phyloP scores from a whole-genome alignment of 1,284 basidiomycete species.

The Melampsora americana region DNA sequence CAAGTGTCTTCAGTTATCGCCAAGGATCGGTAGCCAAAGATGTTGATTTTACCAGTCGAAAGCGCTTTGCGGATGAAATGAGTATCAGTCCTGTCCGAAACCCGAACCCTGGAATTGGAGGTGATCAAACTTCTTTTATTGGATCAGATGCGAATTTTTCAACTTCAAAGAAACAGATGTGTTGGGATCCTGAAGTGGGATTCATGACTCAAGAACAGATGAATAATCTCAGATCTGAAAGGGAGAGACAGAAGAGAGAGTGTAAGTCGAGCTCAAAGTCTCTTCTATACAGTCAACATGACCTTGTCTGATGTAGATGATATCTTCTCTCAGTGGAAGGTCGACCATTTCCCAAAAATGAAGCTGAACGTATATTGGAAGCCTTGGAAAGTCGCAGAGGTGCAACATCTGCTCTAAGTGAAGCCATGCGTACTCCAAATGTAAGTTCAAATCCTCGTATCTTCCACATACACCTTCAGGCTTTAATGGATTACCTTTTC shows the following conservation, averaged over 20 bases:
- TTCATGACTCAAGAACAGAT: conserved; percentile 47
- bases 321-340: conserved; percentile 30
- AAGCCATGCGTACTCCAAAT: conserved; percentile 41
- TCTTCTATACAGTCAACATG: neutral
- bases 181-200: conserved; percentile 48
- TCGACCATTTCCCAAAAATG: conserved; percentile 53
- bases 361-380: conserved; percentile 55
- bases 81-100: conserved; percentile 32
- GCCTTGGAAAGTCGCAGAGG: conserved; percentile 54
- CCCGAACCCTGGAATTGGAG: neutral
- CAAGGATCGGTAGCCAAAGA: neutral
- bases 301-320: neutral
- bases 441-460: conserved; percentile 4
- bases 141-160: neutral
- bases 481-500: too few relatives aligned
- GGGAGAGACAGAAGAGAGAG: conserved; percentile 19
- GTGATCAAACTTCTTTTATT: neutral
- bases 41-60: neutral
- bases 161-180: conserved; percentile 48
- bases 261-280: neutral
- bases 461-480: neutral
- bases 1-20: neutral
- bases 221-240: too few relatives aligned
- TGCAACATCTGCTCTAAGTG: conserved; percentile 51
- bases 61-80: conserved; percentile 25